These are phyloP conservation scores for Sporisorium reilianum DNA, from an alignment of 1,284 basidiomycete species.

Conservation along the genomic window DNA sequence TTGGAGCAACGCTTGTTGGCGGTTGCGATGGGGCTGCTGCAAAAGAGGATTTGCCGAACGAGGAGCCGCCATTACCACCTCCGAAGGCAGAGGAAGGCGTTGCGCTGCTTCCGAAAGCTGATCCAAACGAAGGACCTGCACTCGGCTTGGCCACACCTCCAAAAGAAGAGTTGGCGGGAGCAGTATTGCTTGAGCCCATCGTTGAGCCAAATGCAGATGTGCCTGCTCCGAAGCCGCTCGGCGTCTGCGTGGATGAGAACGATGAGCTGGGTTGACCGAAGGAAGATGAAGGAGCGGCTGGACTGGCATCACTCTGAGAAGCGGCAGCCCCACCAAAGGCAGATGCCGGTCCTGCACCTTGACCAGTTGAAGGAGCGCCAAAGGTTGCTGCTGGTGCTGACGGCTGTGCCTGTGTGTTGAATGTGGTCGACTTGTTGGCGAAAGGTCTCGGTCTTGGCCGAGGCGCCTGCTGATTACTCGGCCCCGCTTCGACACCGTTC, in stretches of 20 bases:
- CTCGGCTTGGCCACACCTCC: constrained; percentile 2
- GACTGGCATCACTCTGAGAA: neutral
- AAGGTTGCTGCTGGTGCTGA: constrained; percentile 1
- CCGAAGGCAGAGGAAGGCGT: constrained; percentile 26
- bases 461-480: constrained; percentile 13
- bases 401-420: constrained; percentile 23
- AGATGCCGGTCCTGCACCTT: constrained; percentile 1
- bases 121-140: constrained; percentile 11
- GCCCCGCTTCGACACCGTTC: neutral
- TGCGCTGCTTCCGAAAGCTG: constrained; percentile 14
- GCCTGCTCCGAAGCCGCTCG: constrained; percentile 4
- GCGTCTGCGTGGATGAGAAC: constrained; percentile 10
- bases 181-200: neutral
- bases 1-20: neutral
- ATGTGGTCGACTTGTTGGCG: constrained; percentile 38
- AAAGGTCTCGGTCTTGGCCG: constrained; percentile 38
- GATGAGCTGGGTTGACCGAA: constrained; percentile 18
- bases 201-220: constrained; percentile 29
- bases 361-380: neutral
- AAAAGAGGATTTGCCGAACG: constrained; percentile 20
- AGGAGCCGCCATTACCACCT: neutral
- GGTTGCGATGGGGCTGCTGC: constrained; percentile 7
- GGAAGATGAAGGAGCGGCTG: constrained; percentile 3
- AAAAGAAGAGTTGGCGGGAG: constrained; percentile 14
- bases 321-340: constrained; percentile 5